phyloP scores from a whole-genome alignment of 2,329 filamentous ascomycete species.

The Microdochium trichocladiopsis region DNA sequence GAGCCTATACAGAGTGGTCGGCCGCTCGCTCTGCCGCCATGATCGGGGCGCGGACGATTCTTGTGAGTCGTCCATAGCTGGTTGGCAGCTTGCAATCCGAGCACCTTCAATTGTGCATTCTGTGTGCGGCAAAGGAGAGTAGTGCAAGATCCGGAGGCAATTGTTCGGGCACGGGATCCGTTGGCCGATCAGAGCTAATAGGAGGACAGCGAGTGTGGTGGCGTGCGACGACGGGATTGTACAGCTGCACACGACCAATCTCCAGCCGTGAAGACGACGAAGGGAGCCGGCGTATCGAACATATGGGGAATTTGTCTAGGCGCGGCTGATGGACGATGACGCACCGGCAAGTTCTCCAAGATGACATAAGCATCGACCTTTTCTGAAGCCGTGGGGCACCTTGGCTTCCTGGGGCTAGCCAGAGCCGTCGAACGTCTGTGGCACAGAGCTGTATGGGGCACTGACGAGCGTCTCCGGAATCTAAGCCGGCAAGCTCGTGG shows the following conservation, averaged over 20 bases:
- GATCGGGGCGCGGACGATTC: constrained; percentile 5
- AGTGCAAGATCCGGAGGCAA: too few species aligned
- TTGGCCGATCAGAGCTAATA: too few species aligned
- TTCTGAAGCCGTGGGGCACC: too few species aligned
- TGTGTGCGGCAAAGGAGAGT: too few species aligned
- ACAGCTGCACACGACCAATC: neutral
- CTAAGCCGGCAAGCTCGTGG: too few species aligned
- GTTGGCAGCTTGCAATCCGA: constrained; percentile 5
- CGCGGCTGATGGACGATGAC: neutral
- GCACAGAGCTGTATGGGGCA: too few species aligned
- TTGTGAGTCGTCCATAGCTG: constrained; percentile 4
- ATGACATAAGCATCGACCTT: too few species aligned
- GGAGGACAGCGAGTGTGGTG: too few species aligned
- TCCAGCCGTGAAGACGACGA: neutral
- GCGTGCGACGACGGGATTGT: neutral
- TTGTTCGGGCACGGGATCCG: too few species aligned
- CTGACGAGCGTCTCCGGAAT: too few species aligned
- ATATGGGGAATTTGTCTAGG: neutral
- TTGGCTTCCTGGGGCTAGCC: too few species aligned
- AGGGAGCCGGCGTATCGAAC: neutral
- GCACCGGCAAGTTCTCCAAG: neutral
- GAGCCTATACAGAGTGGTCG: constrained; percentile 49
- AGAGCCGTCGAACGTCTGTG: too few species aligned
- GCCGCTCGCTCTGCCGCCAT: constrained; percentile 8
- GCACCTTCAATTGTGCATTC: constrained; percentile 4